Evolutionary conservation across 148 eudicot species (phyloP).

Genomic region (Suaeda aralocaspica): DNA sequence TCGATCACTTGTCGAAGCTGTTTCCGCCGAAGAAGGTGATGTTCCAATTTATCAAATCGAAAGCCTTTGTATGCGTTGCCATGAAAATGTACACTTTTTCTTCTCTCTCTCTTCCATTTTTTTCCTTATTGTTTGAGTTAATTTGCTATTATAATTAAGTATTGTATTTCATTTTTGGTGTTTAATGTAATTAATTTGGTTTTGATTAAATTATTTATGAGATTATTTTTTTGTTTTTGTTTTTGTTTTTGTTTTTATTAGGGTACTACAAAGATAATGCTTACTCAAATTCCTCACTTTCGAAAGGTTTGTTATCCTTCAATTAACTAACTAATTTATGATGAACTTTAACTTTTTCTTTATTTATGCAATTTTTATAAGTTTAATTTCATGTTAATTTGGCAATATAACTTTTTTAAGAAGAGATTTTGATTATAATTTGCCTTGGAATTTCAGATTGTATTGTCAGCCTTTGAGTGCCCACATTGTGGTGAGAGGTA

Average conservation of each 20-base stretch:
- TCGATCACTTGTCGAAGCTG: slow-evolving; percentile 67
- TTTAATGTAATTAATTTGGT: neutral
- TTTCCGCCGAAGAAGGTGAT: slow-evolving; percentile 47
- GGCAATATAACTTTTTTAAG: neutral
- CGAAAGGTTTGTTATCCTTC: slow-evolving; percentile 50
- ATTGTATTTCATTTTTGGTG: neutral
- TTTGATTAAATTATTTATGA: too few relatives aligned
- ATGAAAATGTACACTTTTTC: slow-evolving; percentile 49
- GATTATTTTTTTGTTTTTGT: neutral
- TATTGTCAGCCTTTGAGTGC: slow-evolving; percentile 92
- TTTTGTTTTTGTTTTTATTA: slow-evolving; percentile 30
- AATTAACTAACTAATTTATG: neutral
- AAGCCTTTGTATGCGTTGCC: slow-evolving; percentile 93
- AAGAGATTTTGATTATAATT: too few relatives aligned
- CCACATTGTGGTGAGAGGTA: slow-evolving; percentile 98
- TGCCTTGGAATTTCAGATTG: slow-evolving; percentile 47
- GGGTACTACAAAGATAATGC: slow-evolving; percentile 77
- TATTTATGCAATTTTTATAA: neutral
- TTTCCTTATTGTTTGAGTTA: neutral
- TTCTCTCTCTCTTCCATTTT: neutral
- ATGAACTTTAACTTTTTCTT: neutral
- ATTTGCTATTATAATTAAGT: neutral
- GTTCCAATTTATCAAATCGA: slow-evolving; percentile 74
- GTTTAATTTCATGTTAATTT: neutral
- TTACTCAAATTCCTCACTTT: slow-evolving; percentile 79